Base-by-base conservation (phyloP, 2,329 filamentous ascomycete genomes). In the Graphiopsis chlorocephala region DNA sequence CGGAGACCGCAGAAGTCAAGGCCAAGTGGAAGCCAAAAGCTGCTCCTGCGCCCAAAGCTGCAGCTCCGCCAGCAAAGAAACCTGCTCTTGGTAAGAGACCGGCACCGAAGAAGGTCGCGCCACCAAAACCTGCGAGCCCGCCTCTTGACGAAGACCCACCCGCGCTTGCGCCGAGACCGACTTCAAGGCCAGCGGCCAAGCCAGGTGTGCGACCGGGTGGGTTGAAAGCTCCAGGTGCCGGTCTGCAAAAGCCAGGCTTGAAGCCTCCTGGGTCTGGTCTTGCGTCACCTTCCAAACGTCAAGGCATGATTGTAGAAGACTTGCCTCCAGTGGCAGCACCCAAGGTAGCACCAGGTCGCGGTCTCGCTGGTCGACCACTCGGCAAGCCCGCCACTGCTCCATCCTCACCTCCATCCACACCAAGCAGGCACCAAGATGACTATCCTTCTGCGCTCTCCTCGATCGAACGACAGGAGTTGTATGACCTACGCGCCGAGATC, bases 21-120 rank as follows among this genome's bases (percentile, higher is more conserved):
- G 90, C 92, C 29, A 96, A 95, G 75, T 92, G 93, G 75, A 96
- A 96, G 79, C 94, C 94, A 0, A 97, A 97, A 80, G 86, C 92
- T 20, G 82, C 83, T 38, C 80, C 84, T 59, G 82, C 84, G 26
- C 86, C 92, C 2, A 84, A 84, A 70, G 77, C 81, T 20, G 80
- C 83, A 48, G 79, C 85, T 38, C 83, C 82, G 4, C 81, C 79
- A 33, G 72, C 81, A 15, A 87, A 84, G 73, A 87, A 85, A 73
- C 77, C 80, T 28, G 78, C 82, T 20, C 78, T 79, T 25, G 82
- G 79, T 17, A 73, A 77, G 47, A 87, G 85, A 73, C 72, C 80
- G 42, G 71, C 74, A 5, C 71, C 70, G 12, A 71, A 60, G 42
- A 85, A 85, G 72, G 84, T 83, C 68, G 74, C 81, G 33, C 77